A percentile compares a stretch with the other conserved stretches of the same genome.
Conservation (phyloP, 306 rosid genomes). For the Begonia loranthoides region DNA sequence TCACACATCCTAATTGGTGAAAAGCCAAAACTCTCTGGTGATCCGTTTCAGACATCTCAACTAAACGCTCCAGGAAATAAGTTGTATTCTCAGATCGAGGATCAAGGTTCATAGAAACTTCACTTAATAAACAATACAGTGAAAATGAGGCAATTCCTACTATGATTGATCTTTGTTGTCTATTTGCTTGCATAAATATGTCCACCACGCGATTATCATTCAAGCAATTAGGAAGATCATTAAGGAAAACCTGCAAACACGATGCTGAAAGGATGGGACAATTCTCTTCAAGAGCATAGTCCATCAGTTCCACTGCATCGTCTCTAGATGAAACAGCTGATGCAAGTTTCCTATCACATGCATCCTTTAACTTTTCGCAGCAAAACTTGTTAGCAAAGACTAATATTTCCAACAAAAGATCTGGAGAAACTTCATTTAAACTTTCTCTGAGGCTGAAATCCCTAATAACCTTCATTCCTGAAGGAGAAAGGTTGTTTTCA, state of each 20-base stretch:
- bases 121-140: conserved; percentile 70
- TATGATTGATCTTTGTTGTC: conserved; percentile 48
- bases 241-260: conserved; percentile 66
- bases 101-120: conserved; percentile 61
- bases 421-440: conserved; percentile 42
- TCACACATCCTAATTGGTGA: conserved; percentile 68
- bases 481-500: conserved; percentile 54
- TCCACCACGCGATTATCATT: conserved; percentile 48
- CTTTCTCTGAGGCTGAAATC: conserved; percentile 49
- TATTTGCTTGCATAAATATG: conserved; percentile 46
- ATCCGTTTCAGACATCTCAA: conserved; percentile 54
- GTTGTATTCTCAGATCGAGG: conserved; percentile 53
- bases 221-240: conserved; percentile 61
- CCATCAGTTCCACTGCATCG: conserved; percentile 79
- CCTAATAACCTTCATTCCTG: conserved; percentile 59
- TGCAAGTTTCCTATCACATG: conserved; percentile 73
- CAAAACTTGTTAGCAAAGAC: conserved; percentile 71
- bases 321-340: conserved; percentile 49
- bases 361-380: conserved; percentile 65
- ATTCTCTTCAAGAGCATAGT: conserved; percentile 58
- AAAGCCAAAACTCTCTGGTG: conserved; percentile 50
- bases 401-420: conserved; percentile 67
- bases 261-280: conserved; percentile 62
- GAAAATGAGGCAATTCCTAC: conserved; percentile 63
- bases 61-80: conserved; percentile 53